Conservation (phyloP, 768 basidiomycete species). For the Boletus huronensis region DNA sequence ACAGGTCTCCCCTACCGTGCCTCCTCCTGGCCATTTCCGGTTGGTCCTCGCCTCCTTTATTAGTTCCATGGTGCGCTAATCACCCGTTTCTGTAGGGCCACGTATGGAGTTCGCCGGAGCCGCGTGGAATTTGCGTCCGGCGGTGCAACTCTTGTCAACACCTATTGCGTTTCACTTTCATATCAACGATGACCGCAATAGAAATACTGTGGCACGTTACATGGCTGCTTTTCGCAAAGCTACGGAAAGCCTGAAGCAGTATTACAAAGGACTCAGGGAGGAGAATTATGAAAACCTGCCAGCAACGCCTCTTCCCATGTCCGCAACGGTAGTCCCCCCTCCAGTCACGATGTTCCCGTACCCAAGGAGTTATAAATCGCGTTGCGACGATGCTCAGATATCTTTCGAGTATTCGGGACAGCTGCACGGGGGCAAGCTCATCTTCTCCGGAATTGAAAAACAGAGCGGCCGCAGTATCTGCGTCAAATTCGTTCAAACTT, state of each 20-base stretch:
- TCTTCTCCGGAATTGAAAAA: background rate
- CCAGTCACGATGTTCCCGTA: background rate
- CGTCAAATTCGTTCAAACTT: background rate
- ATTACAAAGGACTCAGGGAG: too few relatives aligned
- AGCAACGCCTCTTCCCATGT: background rate
- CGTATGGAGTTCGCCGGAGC: constrained; percentile 28
- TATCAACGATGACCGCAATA: constrained; percentile 11
- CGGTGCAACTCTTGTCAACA: constrained; percentile 24
- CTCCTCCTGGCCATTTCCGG: constrained; percentile 24
- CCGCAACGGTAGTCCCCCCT: too few relatives aligned
- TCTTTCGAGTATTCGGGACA: background rate
- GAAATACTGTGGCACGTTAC: constrained; percentile 8
- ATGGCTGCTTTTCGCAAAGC: constrained; percentile 29
- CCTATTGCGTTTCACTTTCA: constrained; percentile 25
- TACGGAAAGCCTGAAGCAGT: constrained; percentile 14
- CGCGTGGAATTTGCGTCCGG: constrained; percentile 21
- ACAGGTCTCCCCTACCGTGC: constrained; percentile 25
- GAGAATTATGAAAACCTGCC: too few relatives aligned
- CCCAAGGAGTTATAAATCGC: background rate
- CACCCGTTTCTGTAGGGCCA: constrained; percentile 14
- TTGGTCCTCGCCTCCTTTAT: background rate
- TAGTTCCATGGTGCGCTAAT: background rate
- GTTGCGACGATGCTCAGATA: background rate
- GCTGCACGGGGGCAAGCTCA: background rate
- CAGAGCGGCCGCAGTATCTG: background rate